These are phyloP conservation scores for Elsinoe fawcettii DNA, from an alignment of 2,329 filamentous ascomycete genomes.

Conservation along the genomic window DNA sequence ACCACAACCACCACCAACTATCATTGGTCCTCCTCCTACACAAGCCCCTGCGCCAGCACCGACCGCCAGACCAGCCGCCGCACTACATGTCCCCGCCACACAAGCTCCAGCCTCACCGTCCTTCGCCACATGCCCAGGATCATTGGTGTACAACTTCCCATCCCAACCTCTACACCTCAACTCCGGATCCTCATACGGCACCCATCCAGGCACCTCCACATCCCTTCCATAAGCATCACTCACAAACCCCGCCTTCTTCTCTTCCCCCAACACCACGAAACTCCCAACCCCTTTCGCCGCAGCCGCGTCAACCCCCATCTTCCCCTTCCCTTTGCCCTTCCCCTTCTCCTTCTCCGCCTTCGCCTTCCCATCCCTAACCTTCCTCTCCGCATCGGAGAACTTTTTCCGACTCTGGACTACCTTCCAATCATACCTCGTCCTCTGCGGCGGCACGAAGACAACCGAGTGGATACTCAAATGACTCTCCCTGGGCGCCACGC, in stretches of 20 bases:
- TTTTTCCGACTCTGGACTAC: no score
- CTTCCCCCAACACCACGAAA: conserved; percentile 14
- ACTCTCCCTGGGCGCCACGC: conserved; percentile 18
- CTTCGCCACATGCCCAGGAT: conserved; percentile 36
- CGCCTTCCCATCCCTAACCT: no score
- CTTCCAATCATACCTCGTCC: conserved; percentile 68
- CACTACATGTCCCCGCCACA: conserved; percentile 35
- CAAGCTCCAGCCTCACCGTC: conserved; percentile 41
- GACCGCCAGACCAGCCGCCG: conserved; percentile 28
- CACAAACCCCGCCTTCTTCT: no score
- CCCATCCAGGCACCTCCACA: no score
- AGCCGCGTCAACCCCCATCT: not conserved
- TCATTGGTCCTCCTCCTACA: not conserved
- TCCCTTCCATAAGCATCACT: no score
- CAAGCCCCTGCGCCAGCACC: conserved; percentile 38
- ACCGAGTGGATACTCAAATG: conserved; percentile 41
- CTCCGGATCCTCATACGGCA: not conserved
- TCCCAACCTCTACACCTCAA: conserved; percentile 34
- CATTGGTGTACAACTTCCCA: conserved; percentile 34
- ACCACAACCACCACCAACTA: conserved; percentile 27
- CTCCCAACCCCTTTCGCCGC: not conserved
- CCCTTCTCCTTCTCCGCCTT: no score
- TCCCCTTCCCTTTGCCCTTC: no score
- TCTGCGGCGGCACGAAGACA: conserved; percentile 55
- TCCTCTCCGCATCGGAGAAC: conserved; percentile 15